A percentile compares a stretch with the other conserved stretches of the same genome.
Evolutionary conservation across 1,284 basidiomycete genomes (phyloP).

Genomic region (Apiotrichum sp.): DNA sequence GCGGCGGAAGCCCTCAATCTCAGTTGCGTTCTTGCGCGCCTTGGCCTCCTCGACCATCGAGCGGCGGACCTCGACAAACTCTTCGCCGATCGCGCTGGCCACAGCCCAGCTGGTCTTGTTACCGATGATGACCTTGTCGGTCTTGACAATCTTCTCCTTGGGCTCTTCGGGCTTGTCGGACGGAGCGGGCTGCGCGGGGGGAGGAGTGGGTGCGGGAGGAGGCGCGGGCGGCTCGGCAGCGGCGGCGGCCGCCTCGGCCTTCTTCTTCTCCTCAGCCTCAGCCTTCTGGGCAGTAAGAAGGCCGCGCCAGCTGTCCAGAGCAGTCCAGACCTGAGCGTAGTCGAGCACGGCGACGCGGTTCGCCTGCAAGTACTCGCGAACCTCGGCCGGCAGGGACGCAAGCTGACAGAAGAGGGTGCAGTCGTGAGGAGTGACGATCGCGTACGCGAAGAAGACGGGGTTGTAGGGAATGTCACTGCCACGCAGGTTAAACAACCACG

Average conservation of each 20-base stretch:
- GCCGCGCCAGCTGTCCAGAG: conserved; percentile 24
- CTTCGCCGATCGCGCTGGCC: conserved; percentile 65
- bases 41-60: conserved; percentile 80
- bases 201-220: conserved; percentile 3
- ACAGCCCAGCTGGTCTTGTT: conserved; percentile 72
- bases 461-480: conserved; percentile 91
- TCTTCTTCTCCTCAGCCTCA: conserved; percentile 9
- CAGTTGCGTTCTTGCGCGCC: conserved; percentile 78
- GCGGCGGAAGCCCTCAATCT: conserved; percentile 84
- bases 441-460: conserved; percentile 93
- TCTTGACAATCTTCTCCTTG: conserved; percentile 33
- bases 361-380: conserved; percentile 56
- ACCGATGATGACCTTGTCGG: conserved; percentile 53
- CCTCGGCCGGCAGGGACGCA: conserved; percentile 57
- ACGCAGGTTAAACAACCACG: conserved; percentile 91
- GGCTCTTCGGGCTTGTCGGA: conserved; percentile 3
- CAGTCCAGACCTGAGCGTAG: conserved; percentile 61
- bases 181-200: background rate
- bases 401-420: conserved; percentile 70
- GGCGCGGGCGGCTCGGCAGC: conserved; percentile 2
- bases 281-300: conserved; percentile 14
- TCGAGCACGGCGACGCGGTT: conserved; percentile 61
- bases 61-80: conserved; percentile 57
- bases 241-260: conserved; percentile 5
- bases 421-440: conserved; percentile 64